A percentile compares a stretch with the other conserved stretches of the same genome.
phyloP scores from a whole-genome alignment of 139 green algal species.

The Chlamydomonas applanata region DNA sequence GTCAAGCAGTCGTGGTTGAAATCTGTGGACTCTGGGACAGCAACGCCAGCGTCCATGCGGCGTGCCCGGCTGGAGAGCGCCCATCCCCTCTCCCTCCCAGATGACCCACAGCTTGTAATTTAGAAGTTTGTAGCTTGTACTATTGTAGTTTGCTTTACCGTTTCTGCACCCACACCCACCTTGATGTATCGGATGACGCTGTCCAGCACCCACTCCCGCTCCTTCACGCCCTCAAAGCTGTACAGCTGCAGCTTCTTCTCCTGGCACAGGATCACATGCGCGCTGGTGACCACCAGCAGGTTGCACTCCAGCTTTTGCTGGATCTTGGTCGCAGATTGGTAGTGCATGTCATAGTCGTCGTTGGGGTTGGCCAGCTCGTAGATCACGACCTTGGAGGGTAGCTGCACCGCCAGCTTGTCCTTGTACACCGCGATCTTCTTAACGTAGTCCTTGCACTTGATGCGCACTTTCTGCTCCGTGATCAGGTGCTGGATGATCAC shows the following conservation, averaged over 20 bases:
- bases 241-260: constrained; percentile 82
- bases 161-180: no score
- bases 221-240: constrained; percentile 68
- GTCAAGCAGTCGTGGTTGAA: no score
- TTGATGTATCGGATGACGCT: constrained; percentile 81
- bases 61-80: no score
- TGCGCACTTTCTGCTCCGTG: constrained; percentile 75
- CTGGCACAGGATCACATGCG: constrained; percentile 78
- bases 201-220: constrained; percentile 76
- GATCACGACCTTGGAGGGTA: constrained; percentile 70
- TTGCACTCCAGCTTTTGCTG: constrained; percentile 78
- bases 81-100: no score
- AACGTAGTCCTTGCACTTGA: constrained; percentile 77
- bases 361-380: constrained; percentile 62
- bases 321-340: constrained; percentile 60
- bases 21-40: no score
- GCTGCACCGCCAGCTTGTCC: constrained; percentile 79
- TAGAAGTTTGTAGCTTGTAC: no score
- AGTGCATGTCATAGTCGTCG: constrained; percentile 65
- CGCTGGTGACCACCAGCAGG: constrained; percentile 75
- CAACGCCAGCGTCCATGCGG: no score
- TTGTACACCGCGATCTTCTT: constrained; percentile 84
- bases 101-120: no score
- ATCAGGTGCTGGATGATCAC: constrained; percentile 86
- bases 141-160: no score